phyloP scores from a whole-genome alignment of 805 yeast genomes.

The Jamesozyma rosinii region DNA sequence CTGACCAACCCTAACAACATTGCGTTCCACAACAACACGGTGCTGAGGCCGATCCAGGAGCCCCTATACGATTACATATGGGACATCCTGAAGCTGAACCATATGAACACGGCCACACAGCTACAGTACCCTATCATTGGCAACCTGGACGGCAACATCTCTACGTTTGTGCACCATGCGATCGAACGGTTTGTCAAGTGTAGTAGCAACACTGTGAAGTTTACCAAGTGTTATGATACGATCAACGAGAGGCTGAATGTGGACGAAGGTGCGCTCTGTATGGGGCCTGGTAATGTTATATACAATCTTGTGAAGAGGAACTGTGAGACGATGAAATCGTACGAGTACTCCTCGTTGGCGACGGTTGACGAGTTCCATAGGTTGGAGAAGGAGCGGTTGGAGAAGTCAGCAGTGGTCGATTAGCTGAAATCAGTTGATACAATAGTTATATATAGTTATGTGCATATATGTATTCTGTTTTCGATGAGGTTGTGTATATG shows the following conservation, averaged over 20 bases:
- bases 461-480: too few relatives aligned
- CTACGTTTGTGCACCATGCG: constrained; percentile 23
- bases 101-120: constrained; percentile 18
- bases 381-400: constrained; percentile 1
- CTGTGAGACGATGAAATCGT: constrained; percentile 10
- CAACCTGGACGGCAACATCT: constrained; percentile 25
- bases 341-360: constrained; percentile 22
- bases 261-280: constrained; percentile 16
- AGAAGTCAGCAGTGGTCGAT: not conserved
- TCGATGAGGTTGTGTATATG: too few relatives aligned
- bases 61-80: constrained; percentile 29
- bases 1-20: constrained; percentile 26
- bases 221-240: constrained; percentile 28
- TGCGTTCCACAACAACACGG: constrained; percentile 29
- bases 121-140: constrained; percentile 26
- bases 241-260: constrained; percentile 9
- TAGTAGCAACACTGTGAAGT: constrained; percentile 28
- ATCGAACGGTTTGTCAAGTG: constrained; percentile 28
- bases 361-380: constrained; percentile 20
- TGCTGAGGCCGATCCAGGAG: constrained; percentile 26
- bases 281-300: constrained; percentile 29
- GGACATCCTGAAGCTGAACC: constrained; percentile 24
- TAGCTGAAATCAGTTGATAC: not conserved
- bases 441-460: too few relatives aligned
- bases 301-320: constrained; percentile 24